Base-by-base conservation (phyloP, 805 yeast species). In the Sungouiella thailandica region DNA sequence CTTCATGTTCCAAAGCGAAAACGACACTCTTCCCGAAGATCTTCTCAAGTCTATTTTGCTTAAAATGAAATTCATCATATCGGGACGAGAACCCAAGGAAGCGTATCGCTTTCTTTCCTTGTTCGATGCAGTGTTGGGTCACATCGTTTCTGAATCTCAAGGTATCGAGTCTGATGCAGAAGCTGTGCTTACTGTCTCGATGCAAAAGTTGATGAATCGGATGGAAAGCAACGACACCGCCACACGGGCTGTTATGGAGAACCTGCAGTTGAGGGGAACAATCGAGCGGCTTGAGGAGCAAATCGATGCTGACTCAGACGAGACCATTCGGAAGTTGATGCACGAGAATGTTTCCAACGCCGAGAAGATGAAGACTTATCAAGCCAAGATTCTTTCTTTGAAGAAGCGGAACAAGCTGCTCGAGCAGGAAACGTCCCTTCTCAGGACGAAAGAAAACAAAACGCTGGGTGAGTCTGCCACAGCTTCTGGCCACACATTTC, bases 141-240 rank as follows among this genome's bases (percentile, higher is more conserved):
- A 61, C 26, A 43, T 62, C 5, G 40, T 57, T 17, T 45, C 55
- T 4, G 61, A 56, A 22, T 47, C 58, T 0, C 40, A 46, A 4
- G 36, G 41, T 20, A 34, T 47, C 19, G 56, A 50, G 2, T 37
- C 52, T 5, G 58, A 55, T 23, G 38, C 62, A 2, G 50, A 47
- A 13, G 39, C 60, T n/a, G 58, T 54, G 2, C 41, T 61, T 18
- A 52, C 51, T 32, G 50, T 53, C 31, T 46, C 65, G 2, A 53
- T 66, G 12, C 67, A 61, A 29, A 47, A 60, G 23, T 41, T 61
- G 14, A 53, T 62, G 52, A 65, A 62, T 34, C 46, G 61, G 23
- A 36, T 60, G 36, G 47, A 50, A 6, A 51, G 65, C 3, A 67
- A 61, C 32, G 63, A 61, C 20, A 58, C 57, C 3, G 63, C 65